These are phyloP conservation scores for Asterophora lycoperdoides DNA, from an alignment of 768 basidiomycete species.

Conservation along the genomic window DNA sequence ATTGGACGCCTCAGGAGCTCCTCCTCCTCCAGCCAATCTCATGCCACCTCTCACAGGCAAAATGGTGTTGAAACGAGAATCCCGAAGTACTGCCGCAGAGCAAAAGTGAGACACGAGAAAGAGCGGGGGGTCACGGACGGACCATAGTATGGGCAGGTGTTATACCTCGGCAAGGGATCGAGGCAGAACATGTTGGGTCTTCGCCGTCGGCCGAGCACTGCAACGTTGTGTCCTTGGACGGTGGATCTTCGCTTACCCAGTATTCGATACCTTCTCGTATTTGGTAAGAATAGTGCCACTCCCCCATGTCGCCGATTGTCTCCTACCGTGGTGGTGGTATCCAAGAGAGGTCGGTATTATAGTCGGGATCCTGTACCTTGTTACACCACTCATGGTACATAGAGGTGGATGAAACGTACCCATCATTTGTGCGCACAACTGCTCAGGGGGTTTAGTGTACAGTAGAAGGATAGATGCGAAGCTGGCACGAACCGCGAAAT, in stretches of 20 bases:
- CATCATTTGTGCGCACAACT: too few species aligned
- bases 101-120: neutral
- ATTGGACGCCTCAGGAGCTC: too few species aligned
- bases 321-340: slow-evolving; percentile 18
- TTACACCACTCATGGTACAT: too few species aligned
- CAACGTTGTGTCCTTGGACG: slow-evolving; percentile 35
- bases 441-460: too few species aligned
- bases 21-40: too few species aligned
- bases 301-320: too few species aligned
- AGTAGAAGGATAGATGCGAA: too few species aligned
- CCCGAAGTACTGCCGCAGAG: slow-evolving; percentile 33
- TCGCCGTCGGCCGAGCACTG: slow-evolving; percentile 44
- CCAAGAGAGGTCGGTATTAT: too few species aligned
- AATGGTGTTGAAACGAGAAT: slow-evolving; percentile 35
- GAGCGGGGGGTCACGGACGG: neutral
- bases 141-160: slow-evolving; percentile 46
- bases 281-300: too few species aligned
- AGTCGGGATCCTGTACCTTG: too few species aligned
- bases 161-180: slow-evolving; percentile 41
- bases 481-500: too few species aligned
- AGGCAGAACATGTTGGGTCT: slow-evolving; percentile 45
- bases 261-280: slow-evolving; percentile 41
- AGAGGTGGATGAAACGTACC: too few species aligned
- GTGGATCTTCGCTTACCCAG: slow-evolving; percentile 43
- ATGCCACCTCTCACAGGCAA: slow-evolving; percentile 25